Conservation (phyloP, 768 basidiomycete genomes). For the Kwoniella mangroviensis region DNA sequence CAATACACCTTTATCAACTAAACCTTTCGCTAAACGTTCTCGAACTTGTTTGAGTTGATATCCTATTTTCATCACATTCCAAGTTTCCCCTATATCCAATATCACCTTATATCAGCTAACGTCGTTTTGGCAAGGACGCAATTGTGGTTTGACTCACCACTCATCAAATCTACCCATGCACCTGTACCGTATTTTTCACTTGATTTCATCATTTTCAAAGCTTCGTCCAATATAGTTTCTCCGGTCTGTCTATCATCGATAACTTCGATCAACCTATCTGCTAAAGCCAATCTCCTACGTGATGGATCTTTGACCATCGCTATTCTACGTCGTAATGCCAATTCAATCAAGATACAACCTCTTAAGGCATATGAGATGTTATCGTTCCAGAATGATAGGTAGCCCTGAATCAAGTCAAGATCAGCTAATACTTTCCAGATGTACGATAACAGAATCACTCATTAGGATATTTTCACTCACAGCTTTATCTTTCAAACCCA, state of each 20-base stretch:
- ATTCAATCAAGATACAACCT: constrained; percentile 97
- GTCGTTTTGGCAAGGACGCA: too few relatives aligned
- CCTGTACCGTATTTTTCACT: constrained; percentile 79
- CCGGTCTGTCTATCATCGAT: constrained; percentile 91
- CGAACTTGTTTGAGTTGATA: constrained; percentile 98
- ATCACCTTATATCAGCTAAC: too few relatives aligned
- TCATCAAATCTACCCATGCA: constrained; percentile 92
- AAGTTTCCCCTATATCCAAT: constrained; percentile 79
- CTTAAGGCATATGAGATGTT: constrained; percentile 98
- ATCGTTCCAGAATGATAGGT: constrained; percentile 99
- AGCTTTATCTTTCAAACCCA: constrained; percentile 96
- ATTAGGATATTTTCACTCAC: constrained; percentile 59
- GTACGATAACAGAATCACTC: background rate
- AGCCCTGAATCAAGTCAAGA: constrained; percentile 66
- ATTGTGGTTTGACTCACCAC: constrained; percentile 66
- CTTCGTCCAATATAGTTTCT: constrained; percentile 94
- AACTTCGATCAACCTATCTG: constrained; percentile 86
- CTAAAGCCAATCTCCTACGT: constrained; percentile 71
- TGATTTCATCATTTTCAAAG: constrained; percentile 90
- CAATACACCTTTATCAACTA: constrained; percentile 98
- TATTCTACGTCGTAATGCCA: constrained; percentile 92
- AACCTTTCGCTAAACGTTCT: constrained; percentile 92
- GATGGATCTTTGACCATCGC: constrained; percentile 84
- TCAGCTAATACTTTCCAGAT: background rate
- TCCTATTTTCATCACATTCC: constrained; percentile 99